Evolutionary conservation across 345 rosid genomes (phyloP).

Genomic region (Microthlaspi erraticum): DNA sequence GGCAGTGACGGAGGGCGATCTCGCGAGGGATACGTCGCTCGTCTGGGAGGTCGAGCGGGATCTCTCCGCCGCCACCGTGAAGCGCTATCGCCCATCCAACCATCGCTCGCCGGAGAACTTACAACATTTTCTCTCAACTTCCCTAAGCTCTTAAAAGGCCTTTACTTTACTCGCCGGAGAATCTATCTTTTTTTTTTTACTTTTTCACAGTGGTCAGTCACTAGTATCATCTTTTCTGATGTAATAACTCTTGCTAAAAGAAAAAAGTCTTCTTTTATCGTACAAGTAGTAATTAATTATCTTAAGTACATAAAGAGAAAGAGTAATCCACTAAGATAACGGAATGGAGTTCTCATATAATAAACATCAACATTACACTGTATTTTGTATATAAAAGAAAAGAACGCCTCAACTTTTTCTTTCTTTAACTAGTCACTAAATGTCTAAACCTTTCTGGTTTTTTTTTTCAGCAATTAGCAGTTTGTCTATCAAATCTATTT

Average conservation of each 20-base stretch:
- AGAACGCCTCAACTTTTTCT: too few species aligned
- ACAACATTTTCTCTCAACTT: neutral
- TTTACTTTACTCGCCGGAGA: neutral
- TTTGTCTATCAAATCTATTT: neutral
- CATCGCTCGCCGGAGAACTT: conserved; percentile 11
- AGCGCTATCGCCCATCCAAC: conserved; percentile 95
- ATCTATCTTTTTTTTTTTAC: too few species aligned
- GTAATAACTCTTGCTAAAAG: neutral
- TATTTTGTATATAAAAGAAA: neutral
- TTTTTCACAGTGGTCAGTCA: too few species aligned
- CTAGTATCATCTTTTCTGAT: neutral
- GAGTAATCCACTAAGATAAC: neutral
- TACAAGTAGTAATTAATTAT: too few species aligned
- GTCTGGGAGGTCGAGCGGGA: conserved; percentile 52
- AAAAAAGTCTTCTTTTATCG: too few species aligned
- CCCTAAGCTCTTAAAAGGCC: neutral
- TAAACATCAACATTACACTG: neutral
- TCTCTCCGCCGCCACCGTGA: conserved; percentile 93
- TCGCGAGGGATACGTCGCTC: conserved; percentile 81
- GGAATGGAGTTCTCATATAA: neutral
- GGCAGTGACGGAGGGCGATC: conserved; percentile 84
- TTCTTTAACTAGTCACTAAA: too few species aligned
- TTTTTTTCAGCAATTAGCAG: neutral
- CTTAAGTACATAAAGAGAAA: too few species aligned
- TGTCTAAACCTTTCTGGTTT: too few species aligned